Evolutionary conservation across 805 yeast genomes (phyloP), one percentile per base, ranked within the genome.

Genomic region (Wickerhamiella dianesei): DNA sequence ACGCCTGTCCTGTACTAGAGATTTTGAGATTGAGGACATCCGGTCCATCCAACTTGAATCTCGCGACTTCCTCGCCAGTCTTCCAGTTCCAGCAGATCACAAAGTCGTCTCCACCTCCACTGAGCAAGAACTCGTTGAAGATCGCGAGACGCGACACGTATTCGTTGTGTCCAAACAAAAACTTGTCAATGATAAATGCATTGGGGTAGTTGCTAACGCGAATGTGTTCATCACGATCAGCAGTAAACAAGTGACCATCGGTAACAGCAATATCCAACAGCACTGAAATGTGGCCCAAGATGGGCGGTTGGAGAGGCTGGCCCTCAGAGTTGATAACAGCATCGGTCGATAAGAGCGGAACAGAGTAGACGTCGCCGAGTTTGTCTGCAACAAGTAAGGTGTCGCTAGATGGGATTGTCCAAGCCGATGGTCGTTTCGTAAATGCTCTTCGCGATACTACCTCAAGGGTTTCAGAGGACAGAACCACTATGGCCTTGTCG

Each of bases 241-340:
- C 78, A 1, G 94, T 79, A 47, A 89, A 70, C 14, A 88, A 61
- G 49, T 74, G 73, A 6, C 70, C 73, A 5, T 68, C 63, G n/a
- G 21, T 6, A 2, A 57, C 55, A 12, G 72, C 68, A 21, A 78
- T 66, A 52, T 79, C 86, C n/a, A 94, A 82, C 50, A 92, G 73
- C 96, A 92, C 86, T 2, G 96, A 88, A 3, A 92, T 97, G 64
- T 92, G 99, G 5, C 99, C 99, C 46, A 89, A 66, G 4, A 89
- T 71, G 2, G 96, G 96, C 36, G 68, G 73, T 40, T 76, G 62
- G 25, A 56, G 56, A n/a, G 57, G 56, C 44, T 61, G 64, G 1
- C 66, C 61, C 42, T 50, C 46, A 14, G 45, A 53, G 36, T 52
- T 48, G 20, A 46, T 46, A 4, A 50, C 43, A 2, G 46, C 41